A percentile compares a stretch with the other conserved stretches of the same genome.
These are phyloP conservation scores for Paecilomyces niveus DNA, from an alignment of 2,329 filamentous ascomycete species.

Conservation along the genomic window DNA sequence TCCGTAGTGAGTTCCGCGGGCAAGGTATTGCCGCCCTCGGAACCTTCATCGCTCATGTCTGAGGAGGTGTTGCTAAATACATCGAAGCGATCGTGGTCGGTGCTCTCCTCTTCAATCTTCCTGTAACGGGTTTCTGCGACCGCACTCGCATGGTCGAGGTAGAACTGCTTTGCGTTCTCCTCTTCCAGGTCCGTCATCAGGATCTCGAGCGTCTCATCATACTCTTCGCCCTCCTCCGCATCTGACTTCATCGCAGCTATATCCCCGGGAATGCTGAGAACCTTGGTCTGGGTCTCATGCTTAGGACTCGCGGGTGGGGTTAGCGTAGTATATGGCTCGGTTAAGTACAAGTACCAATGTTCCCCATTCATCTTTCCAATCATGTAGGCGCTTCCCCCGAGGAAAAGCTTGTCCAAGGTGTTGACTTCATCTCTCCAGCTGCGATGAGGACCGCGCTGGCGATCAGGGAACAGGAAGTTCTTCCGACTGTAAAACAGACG, in stretches of 20 bases:
- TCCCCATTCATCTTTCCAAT: conserved; percentile 99
- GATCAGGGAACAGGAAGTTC: conserved; percentile 94
- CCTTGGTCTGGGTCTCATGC: conserved; percentile 51
- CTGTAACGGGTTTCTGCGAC: conserved; percentile 77
- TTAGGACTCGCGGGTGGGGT: conserved; percentile 75
- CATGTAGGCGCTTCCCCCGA: conserved; percentile 94
- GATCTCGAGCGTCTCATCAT: conserved; percentile 52
- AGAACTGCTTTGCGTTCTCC: conserved; percentile 61
- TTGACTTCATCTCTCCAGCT: conserved; percentile 97
- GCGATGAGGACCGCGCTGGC: conserved; percentile 86
- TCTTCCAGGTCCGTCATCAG: conserved; percentile 63
- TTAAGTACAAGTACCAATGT: conserved; percentile 98
- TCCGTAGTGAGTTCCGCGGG: conserved; percentile 79
- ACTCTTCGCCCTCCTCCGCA: conserved; percentile 24
- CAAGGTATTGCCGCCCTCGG: conserved; percentile 45
- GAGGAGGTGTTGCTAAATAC: conserved; percentile 72
- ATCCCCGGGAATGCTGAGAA: conserved; percentile 46
- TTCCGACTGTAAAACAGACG: conserved; percentile 98
- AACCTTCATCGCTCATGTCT: conserved; percentile 52
- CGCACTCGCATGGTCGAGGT: conserved; percentile 75
- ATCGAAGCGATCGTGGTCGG: conserved; percentile 56
- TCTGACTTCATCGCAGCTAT: conserved; percentile 11
- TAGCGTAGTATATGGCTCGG: conserved; percentile 69
- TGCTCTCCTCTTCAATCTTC: conserved; percentile 57
- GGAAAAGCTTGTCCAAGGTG: conserved; percentile 84